Conservation (phyloP, 176 grass and related monocot genomes). For the Coix lacrymajobi region DNA sequence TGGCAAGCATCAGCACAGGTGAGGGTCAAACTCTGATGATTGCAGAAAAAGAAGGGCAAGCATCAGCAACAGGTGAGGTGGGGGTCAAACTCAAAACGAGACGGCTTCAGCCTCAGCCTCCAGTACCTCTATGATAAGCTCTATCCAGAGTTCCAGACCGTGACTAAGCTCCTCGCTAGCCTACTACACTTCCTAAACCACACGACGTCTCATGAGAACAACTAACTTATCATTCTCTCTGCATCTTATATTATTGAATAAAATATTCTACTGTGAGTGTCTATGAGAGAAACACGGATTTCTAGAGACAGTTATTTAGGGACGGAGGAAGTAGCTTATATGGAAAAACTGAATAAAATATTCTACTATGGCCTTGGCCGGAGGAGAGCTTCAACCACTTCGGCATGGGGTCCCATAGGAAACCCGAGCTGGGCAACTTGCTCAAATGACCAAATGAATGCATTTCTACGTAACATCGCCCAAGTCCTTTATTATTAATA, state of each 20-base stretch:
- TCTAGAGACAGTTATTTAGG: too few relatives aligned
- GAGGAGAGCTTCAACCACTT: too few relatives aligned
- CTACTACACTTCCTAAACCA: not conserved
- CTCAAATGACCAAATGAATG: not conserved
- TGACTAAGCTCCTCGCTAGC: not conserved
- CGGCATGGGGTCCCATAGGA: too few relatives aligned
- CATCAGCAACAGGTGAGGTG: not conserved
- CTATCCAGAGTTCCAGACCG: not conserved
- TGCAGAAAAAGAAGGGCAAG: not conserved
- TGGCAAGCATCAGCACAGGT: not conserved
- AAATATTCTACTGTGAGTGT: too few relatives aligned
- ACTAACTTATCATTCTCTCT: too few relatives aligned
- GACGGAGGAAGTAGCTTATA: too few relatives aligned
- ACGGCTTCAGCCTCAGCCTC: slow-evolving; percentile 11
- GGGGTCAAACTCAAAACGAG: slow-evolving; percentile 32
- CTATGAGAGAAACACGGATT: too few relatives aligned
- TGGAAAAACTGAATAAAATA: too few relatives aligned
- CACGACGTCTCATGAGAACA: too few relatives aligned
- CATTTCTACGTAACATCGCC: not conserved
- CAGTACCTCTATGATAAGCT: not conserved
- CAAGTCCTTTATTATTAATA: not conserved
- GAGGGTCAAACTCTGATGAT: slow-evolving; percentile 2
- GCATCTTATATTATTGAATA: too few relatives aligned
- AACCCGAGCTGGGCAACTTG: not conserved
- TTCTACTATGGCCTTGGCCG: too few relatives aligned